phyloP scores from a whole-genome alignment of 805 yeast species.

The Ogataea kodamae region DNA sequence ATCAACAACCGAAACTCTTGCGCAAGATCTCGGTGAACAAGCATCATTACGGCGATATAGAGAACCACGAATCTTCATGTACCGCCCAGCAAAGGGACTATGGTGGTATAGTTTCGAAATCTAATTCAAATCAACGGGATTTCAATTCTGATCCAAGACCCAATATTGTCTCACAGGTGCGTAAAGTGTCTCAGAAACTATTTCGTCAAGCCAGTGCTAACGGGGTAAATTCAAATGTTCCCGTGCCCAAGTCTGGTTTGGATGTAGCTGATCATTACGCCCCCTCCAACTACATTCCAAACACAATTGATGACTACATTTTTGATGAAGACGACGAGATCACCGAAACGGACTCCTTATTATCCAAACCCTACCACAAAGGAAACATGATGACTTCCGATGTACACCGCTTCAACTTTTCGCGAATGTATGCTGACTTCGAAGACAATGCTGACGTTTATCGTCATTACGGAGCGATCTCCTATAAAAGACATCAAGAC shows the following conservation, averaged over 20 bases:
- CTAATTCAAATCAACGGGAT: too few relatives aligned
- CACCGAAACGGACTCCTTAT: slow-evolving; percentile 23
- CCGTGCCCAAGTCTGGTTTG: not conserved
- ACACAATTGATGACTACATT: slow-evolving; percentile 19
- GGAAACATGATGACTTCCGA: not conserved
- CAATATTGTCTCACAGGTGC: slow-evolving; percentile 26
- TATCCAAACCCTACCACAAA: slow-evolving; percentile 16
- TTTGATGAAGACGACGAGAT: slow-evolving; percentile 24
- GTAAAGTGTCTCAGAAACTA: slow-evolving; percentile 29
- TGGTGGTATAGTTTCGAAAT: too few relatives aligned
- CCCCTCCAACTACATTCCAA: slow-evolving; percentile 10
- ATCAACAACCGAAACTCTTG: slow-evolving; percentile 13
- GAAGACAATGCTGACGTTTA: slow-evolving; percentile 6
- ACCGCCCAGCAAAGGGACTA: slow-evolving; percentile 9
- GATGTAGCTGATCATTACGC: slow-evolving; percentile 2
- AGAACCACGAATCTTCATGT: slow-evolving; percentile 21
- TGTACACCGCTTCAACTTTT: not conserved
- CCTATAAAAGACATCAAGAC: slow-evolving; percentile 16
- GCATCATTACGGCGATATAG: slow-evolving; percentile 19
- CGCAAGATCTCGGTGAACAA: slow-evolving; percentile 13
- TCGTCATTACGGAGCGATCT: slow-evolving; percentile 14
- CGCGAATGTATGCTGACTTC: not conserved
- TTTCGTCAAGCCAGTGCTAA: slow-evolving; percentile 16
- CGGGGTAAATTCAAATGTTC: slow-evolving; percentile 1
- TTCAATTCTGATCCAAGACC: slow-evolving; percentile 5